phyloP scores from a whole-genome alignment of 2,329 filamentous ascomycete genomes.

The Botryotinia globosa region DNA sequence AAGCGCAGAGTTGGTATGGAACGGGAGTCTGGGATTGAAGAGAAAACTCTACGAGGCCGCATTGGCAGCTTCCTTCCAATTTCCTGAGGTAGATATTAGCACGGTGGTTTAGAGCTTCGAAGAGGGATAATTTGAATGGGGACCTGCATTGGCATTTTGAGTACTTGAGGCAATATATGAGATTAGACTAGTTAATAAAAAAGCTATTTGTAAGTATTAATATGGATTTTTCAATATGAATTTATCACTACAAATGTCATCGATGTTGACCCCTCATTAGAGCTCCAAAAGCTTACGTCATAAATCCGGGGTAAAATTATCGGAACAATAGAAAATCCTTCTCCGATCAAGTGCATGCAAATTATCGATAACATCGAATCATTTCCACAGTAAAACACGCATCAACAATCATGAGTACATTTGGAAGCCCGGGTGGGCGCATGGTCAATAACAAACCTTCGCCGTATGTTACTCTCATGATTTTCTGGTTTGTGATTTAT shows the following conservation, averaged over 20 bases:
- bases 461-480: conserved; percentile 52
- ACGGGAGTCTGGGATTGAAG: conserved; percentile 47
- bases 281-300: not conserved
- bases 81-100: conserved; percentile 37
- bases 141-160: conserved; percentile 17
- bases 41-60: conserved; percentile 46
- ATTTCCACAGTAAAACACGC: not conserved
- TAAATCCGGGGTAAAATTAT: not conserved
- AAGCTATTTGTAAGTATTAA: not conserved
- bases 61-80: conserved; percentile 49
- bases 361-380: conserved; percentile 12
- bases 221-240: not conserved
- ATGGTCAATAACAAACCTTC: conserved; percentile 64
- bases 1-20: conserved; percentile 49
- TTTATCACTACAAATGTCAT: not conserved
- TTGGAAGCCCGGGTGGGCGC: conserved; percentile 68
- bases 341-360: not conserved
- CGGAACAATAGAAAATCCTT: conserved; percentile 18
- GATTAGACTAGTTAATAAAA: rapidly evolving
- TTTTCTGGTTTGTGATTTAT: not conserved
- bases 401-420: conserved; percentile 52
- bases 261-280: not conserved
- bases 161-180: not conserved
- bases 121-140: not conserved
- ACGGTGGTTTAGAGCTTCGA: not conserved